Evolutionary conservation across 768 basidiomycete genomes (phyloP), one percentile per base, ranked within the genome.

Genomic region (Macrolepiota fuliginosa): DNA sequence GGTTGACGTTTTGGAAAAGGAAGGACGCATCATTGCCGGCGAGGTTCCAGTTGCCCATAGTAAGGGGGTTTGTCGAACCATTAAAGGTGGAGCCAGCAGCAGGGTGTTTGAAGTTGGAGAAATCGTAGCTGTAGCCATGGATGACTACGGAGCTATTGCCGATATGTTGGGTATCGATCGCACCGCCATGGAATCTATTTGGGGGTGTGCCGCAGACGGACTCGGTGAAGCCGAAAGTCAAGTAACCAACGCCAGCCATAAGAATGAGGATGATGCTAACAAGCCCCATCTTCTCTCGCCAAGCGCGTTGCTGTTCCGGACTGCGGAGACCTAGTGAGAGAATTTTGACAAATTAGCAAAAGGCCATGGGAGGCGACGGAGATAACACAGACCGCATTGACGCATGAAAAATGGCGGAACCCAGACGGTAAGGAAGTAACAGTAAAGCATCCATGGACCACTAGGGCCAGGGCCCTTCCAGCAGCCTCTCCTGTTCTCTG

Each of bases 251-350:
- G 56, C 79, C 85, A 17, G 92, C 91, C 96, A 98, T 97, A 64
- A 95, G 83, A n/a, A 74, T 4, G 15, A 83, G 71, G 69, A 96
- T 93, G 73, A 98, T 81, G 65, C 81, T 78, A 53, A 99, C 79
- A 25, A 99, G 83, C 7, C 96, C 97, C 75, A 98, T 94, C 79
- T 99, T 99, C 77, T 99, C 97, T 64, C 97, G 83, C 96, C 96
- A 99, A 46, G 97, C 97, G 53, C 94, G 87, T 72, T 97, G 95
- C 66, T 90, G 91, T 65, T 99, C 97, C 0, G 93, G 90, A 29
- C 89, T 96, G 58, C 84, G 83, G 65, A 97, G 90, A 58, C 96
- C 94, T 95, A 62, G 29, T 35, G 35, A 27, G n/a, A 56, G 57
- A 42, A 57, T 62, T 35, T 25, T 46, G 54, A 64, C 15, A 39